A percentile compares a stretch with the other conserved stretches of the same genome.
Evolutionary conservation across 129 eudicot species (phyloP).

Genomic region (Pseudognaphalium luteoalbum): DNA sequence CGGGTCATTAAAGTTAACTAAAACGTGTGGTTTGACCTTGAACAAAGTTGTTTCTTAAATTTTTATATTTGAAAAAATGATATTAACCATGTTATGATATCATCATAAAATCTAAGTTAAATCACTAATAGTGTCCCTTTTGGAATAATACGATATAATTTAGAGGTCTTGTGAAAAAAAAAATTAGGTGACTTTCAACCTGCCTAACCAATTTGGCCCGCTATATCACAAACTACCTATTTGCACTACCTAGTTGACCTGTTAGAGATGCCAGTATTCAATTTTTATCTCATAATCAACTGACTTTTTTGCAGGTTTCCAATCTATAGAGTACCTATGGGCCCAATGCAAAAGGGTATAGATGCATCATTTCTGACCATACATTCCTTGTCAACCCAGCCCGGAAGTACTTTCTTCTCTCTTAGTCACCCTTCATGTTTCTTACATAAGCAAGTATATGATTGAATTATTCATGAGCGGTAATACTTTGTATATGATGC

Average conservation of each 20-base stretch:
- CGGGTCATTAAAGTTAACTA: background rate
- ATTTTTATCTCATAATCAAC: conserved; percentile 6
- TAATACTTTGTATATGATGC: conserved; percentile 12
- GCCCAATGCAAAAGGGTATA: conserved; percentile 48
- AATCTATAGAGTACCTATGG: conserved; percentile 61
- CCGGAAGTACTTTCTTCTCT: conserved; percentile 36
- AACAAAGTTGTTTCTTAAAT: background rate
- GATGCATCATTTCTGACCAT: conserved; percentile 68
- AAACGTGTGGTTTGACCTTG: background rate
- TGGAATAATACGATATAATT: background rate
- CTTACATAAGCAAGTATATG: background rate
- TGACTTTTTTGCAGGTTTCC: conserved; percentile 46
- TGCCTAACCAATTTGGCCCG: background rate
- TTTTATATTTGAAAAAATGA: background rate
- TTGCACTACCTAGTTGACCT: background rate
- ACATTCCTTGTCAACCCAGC: conserved; percentile 57
- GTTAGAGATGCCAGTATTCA: background rate
- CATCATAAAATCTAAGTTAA: background rate
- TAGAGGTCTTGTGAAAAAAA: background rate
- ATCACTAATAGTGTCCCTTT: background rate
- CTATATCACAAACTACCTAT: background rate
- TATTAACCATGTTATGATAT: background rate
- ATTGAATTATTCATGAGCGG: background rate
- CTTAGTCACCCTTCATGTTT: conserved; percentile 20
- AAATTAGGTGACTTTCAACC: background rate